Base-by-base conservation (phyloP, 2,329 filamentous ascomycete genomes). In the Sclerotinia minor region DNA sequence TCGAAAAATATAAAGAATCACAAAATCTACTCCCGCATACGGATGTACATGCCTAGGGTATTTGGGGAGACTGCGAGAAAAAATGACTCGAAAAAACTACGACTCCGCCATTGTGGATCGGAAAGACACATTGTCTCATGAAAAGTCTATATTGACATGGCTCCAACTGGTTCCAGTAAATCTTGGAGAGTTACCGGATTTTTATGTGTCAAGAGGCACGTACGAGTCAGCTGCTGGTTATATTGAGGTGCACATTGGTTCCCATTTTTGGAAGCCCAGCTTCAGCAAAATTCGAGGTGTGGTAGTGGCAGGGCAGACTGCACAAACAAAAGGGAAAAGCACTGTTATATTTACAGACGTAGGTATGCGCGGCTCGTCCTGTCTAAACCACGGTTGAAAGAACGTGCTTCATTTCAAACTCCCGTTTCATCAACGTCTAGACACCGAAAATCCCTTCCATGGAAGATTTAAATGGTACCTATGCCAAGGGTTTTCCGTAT, bases 341-440 rank as follows among this genome's bases (percentile, higher is more conserved):
- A 49, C 41, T 35, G 26, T 35, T 49, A 17, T 49, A 35, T 49
- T 9, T 24, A 5, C 49, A 35, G 29, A 32, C 24, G 17, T 50
- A 11, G 4, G 3, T 50, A 38, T 7, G 5, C 21, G 9, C n/a
- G 38, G 45, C 26, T 54, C 7, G 3, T 29, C 35, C 47, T 54
- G 32, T 53, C 21, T 21, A 41, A 61, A 29, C 8, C 9, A 35
- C 21, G 35, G 11, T 61, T 29, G 5, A 15, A 57, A 52, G 35
- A 61, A 67, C 47, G 64, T 53, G 64, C 55, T 67, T 41, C 24
- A 61, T 38, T 8, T 38, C 29, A 29, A 60, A 21, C 49, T 61
- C 21, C n/a, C 29, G 15, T 53, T 45, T 45, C 55, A 53, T 45
- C 55, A 29, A 17, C 47, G 26, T n/a, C 35, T 13, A 35, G 19